Evolutionary conservation across 148 eudicot species (phyloP).

Genomic region (Arbutus unedo): DNA sequence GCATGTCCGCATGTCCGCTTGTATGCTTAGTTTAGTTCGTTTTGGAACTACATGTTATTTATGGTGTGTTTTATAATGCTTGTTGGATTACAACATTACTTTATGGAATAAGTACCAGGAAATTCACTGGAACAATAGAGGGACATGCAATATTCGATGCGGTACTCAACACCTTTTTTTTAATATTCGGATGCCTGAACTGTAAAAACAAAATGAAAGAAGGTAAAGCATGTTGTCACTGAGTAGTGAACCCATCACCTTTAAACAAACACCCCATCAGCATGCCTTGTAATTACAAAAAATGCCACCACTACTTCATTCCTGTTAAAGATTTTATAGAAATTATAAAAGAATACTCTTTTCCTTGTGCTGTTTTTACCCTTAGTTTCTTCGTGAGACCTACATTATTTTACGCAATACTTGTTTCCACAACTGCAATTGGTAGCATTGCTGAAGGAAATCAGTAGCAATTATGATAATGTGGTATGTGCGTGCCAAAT

Average conservation of each 20-base stretch:
- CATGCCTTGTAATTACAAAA: not conserved
- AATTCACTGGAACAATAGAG: not conserved
- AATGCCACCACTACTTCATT: not conserved
- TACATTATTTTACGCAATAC: not conserved
- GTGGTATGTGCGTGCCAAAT: not conserved
- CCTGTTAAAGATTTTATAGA: no score
- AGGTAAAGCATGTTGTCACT: not conserved
- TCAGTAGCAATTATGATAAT: not conserved
- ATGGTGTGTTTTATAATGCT: not conserved
- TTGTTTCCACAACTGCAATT: not conserved
- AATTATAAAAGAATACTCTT: not conserved
- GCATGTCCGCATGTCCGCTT: no score
- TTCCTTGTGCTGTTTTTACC: not conserved
- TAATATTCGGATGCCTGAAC: not conserved
- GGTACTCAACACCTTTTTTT: not conserved
- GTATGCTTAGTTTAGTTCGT: not conserved
- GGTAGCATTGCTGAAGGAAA: not conserved
- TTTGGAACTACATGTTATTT: not conserved
- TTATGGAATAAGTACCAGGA: not conserved
- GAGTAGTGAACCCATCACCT: not conserved
- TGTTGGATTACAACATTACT: not conserved
- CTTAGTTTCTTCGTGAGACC: not conserved
- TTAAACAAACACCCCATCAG: not conserved
- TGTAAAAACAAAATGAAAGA: not conserved
- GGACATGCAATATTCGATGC: not conserved